Percentiles rank a stretch among this genome's conserved stretches.
These are phyloP conservation scores for Rhizoclosmatium sp. DNA, from an alignment of 192 early-diverging fungal genomes.

Conservation along the genomic window DNA sequence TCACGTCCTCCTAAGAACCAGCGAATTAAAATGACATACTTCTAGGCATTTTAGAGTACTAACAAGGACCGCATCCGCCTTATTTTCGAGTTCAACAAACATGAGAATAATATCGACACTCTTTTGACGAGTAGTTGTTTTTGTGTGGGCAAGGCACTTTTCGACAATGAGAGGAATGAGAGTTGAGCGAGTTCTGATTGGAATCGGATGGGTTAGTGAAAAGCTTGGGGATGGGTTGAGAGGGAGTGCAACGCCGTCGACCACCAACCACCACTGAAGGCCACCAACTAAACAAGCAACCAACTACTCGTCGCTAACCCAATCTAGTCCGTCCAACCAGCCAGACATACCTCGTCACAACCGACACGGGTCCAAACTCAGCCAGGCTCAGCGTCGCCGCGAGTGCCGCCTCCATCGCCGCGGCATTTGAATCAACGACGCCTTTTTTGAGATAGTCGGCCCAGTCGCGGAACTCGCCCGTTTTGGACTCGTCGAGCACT, in stretches of 20 bases:
- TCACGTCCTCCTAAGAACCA: slow-evolving; percentile 69
- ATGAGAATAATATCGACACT: slow-evolving; percentile 82
- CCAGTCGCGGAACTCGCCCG: slow-evolving; percentile 72
- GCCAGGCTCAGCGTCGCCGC: slow-evolving; percentile 79
- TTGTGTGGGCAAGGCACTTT: slow-evolving; percentile 85
- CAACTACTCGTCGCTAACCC: too few species aligned
- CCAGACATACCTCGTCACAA: slow-evolving; percentile 65
- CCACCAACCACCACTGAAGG: not conserved
- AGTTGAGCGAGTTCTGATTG: slow-evolving; percentile 66
- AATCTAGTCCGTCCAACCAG: too few species aligned
- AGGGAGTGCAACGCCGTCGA: not conserved
- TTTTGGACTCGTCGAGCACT: slow-evolving; percentile 68
- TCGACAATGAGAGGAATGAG: slow-evolving; percentile 83
- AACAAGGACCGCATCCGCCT: slow-evolving; percentile 82
- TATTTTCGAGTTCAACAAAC: slow-evolving; percentile 86
- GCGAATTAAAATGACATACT: not conserved
- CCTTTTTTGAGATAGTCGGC: slow-evolving; percentile 82
- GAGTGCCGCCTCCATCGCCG: slow-evolving; percentile 89
- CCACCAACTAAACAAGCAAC: too few species aligned
- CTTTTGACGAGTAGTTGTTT: slow-evolving; percentile 80
- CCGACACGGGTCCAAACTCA: slow-evolving; percentile 71
- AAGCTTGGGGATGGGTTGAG: not conserved
- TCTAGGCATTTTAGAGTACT: slow-evolving; percentile 28
- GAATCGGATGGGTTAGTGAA: not conserved
- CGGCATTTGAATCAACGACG: slow-evolving; percentile 85